These are phyloP conservation scores for Ophiostoma tasmaniense DNA, from an alignment of 2,329 filamentous ascomycete genomes.

Conservation along the genomic window DNA sequence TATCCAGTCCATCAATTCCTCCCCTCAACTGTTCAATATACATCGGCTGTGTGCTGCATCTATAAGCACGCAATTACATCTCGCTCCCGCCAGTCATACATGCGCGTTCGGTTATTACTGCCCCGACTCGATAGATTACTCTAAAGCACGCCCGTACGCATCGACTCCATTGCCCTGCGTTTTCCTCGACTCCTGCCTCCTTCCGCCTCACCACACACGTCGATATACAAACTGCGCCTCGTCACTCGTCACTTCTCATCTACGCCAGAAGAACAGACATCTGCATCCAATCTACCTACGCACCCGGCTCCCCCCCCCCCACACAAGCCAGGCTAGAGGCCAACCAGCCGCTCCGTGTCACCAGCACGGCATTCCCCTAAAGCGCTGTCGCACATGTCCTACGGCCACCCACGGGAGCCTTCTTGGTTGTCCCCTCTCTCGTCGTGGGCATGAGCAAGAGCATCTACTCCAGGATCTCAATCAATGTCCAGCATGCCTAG, in stretches of 20 bases:
- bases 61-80: constrained; percentile 1
- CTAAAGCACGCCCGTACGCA: neutral
- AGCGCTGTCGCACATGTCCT: neutral
- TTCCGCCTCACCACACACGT: neutral
- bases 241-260: neutral
- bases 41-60: neutral
- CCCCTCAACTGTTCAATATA: neutral
- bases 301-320: neutral
- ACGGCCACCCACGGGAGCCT: neutral
- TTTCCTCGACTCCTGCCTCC: neutral
- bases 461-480: neutral
- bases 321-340: neutral
- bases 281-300: neutral
- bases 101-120: neutral
- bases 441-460: neutral
- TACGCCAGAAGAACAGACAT: neutral
- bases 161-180: neutral
- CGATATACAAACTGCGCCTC: neutral
- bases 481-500: neutral
- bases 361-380: neutral
- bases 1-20: neutral
- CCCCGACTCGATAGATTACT: neutral
- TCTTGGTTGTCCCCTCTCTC: neutral
- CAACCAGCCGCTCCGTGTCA: neutral
- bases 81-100: neutral